phyloP scores from a whole-genome alignment of 2,329 filamentous ascomycete species.

The Cadophora malorum region DNA sequence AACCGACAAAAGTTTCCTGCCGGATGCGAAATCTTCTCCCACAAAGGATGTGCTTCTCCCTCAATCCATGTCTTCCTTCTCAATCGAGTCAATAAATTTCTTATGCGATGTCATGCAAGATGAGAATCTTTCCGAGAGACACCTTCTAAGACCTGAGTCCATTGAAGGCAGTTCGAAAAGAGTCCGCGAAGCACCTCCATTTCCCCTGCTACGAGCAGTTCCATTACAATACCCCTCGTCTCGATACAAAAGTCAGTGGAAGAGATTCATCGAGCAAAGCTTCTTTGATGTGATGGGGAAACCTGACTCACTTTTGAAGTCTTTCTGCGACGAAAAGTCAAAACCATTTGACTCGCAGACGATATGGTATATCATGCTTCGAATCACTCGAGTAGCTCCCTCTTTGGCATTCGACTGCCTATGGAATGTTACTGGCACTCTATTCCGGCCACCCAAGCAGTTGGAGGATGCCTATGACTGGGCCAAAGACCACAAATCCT shows the following conservation, averaged over 20 bases:
- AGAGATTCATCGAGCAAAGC: slow-evolving; percentile 66
- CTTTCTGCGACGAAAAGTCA: slow-evolving; percentile 59
- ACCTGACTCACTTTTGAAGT: slow-evolving; percentile 59
- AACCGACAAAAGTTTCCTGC: not conserved
- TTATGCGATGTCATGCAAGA: slow-evolving; percentile 65
- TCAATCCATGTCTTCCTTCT: slow-evolving; percentile 61
- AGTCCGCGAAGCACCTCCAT: slow-evolving; percentile 17
- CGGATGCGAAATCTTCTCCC: slow-evolving; percentile 33
- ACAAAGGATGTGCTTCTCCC: slow-evolving; percentile 53
- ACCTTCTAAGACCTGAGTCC: slow-evolving; percentile 51
- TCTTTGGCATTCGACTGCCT: slow-evolving; percentile 67
- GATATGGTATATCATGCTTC: slow-evolving; percentile 68
- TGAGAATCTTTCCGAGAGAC: slow-evolving; percentile 59
- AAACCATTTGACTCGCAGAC: slow-evolving; percentile 65
- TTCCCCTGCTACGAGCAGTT: not conserved
- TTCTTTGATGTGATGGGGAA: slow-evolving; percentile 69
- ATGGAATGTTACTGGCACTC: slow-evolving; percentile 64
- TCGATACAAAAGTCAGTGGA: slow-evolving; percentile 53
- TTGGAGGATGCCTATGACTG: slow-evolving; percentile 38
- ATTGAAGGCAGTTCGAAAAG: slow-evolving; percentile 31
- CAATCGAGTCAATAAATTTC: slow-evolving; percentile 63
- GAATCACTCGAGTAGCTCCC: slow-evolving; percentile 62
- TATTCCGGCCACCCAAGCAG: slow-evolving; percentile 60
- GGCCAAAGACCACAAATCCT: slow-evolving; percentile 32
- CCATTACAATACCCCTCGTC: not conserved